Evolutionary conservation across 2,329 filamentous ascomycete species (phyloP), one percentile per base, ranked within the genome.

Genomic region (Ceratocystis diversiconidia): DNA sequence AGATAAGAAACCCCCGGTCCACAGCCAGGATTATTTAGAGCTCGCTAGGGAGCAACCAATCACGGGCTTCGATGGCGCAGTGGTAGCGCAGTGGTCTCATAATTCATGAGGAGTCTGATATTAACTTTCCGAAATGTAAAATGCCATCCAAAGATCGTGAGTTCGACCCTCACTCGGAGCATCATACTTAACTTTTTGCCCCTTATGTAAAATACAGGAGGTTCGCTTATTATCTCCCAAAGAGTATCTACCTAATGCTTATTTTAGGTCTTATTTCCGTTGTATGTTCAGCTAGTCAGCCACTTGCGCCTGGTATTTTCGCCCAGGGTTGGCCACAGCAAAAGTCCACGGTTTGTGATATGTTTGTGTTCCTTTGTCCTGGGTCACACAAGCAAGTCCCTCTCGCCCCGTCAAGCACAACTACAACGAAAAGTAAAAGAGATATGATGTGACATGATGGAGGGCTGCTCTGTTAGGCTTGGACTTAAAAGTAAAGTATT

Each of bases 111-210:
- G 65, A 66, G 65, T 61, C 62, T 66, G 61, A 50, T 60, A n/a
- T 15, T 41, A n/a, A 25, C 50, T 5, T 44, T 62, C 59, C 61
- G 41, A 6, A 19, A 60, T 61, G 61, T 52, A 67, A 62, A 62
- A 62, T 67, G 63, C 63, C 66, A 68, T 68, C 65, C 65, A 65
- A 67, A 68, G 67, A 63, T 67, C 65, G 65, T 65, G 67, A 68
- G 67, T 68, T 67, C 67, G 67, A 67, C 63, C 65, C 67, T 67
- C 67, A 68, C 65, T 65, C 65, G 65, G 67, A 65, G 66, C 67
- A 68, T 44, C 4, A 25, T 50, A 22, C 43, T 36, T 36, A 36
- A 64, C 63, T 55, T 62, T 57, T 59, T 59, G 19, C 15, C 28
- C 3, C n/a, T 59, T 59, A 6, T 41, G 2, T 22, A 32, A 19